Evolutionary conservation across 192 early-diverging fungal species (phyloP).

Genomic region (Lobosporangium transversale): DNA sequence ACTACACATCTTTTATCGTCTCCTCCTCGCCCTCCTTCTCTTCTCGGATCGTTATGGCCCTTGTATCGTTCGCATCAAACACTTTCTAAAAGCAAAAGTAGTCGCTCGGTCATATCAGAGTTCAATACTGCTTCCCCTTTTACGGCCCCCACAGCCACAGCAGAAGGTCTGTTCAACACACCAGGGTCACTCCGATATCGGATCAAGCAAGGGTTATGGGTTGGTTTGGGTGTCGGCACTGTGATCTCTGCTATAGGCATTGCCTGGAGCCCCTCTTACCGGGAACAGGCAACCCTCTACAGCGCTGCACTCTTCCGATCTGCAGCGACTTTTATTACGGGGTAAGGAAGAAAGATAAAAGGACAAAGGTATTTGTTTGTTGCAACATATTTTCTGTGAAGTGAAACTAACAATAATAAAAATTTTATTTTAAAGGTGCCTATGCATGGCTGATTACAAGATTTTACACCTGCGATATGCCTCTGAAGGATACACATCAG

Average conservation of each 20-base stretch:
- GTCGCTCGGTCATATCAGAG: no score
- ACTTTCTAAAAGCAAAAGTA: no score
- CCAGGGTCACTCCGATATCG: slow-evolving; percentile 17
- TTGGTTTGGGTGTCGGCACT: slow-evolving; percentile 35
- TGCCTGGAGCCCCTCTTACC: slow-evolving; percentile 47
- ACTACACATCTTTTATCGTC: no score
- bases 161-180: slow-evolving; percentile 30
- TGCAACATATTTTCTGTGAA: background rate
- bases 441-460: slow-evolving; percentile 65
- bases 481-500: slow-evolving; percentile 53
- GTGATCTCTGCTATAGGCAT: slow-evolving; percentile 41
- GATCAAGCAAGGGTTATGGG: slow-evolving; percentile 40
- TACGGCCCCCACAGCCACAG: background rate
- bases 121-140: background rate
- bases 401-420: background rate
- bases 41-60: no score
- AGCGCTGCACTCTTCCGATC: slow-evolving; percentile 47
- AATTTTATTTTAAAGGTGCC: slow-evolving; percentile 23
- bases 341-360: slow-evolving; percentile 10
- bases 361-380: background rate
- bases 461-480: slow-evolving; percentile 56
- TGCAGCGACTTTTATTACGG: slow-evolving; percentile 39
- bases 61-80: no score
- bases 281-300: slow-evolving; percentile 34
- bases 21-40: no score